Conservation (phyloP, 371 early-diverging fungal species). For the Actinomortierella wolfii region DNA sequence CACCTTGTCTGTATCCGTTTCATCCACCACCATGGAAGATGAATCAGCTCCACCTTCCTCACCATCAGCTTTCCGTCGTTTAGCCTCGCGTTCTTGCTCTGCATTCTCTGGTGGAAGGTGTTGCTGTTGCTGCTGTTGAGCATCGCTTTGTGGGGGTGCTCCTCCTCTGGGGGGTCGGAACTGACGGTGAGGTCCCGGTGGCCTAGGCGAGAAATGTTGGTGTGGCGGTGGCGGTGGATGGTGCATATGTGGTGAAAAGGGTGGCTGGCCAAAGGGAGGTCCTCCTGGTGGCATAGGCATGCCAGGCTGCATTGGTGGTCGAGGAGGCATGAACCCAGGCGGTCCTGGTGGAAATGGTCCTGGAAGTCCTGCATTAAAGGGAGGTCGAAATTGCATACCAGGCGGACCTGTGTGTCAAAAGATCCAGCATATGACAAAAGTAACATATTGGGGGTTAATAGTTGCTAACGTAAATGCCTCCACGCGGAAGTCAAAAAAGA, state of each 20-base stretch:
- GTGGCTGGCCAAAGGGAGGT: background rate
- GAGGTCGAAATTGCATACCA: too few relatives aligned
- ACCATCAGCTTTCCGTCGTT: too few relatives aligned
- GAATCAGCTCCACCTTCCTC: too few relatives aligned
- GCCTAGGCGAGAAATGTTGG: background rate
- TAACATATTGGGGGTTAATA: too few relatives aligned
- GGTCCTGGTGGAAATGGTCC: constrained; percentile 11
- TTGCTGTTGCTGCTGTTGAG: constrained; percentile 10
- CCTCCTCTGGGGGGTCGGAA: constrained; percentile 20
- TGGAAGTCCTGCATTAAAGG: too few relatives aligned
- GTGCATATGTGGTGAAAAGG: constrained; percentile 17
- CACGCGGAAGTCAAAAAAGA: too few relatives aligned
- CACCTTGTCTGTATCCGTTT: background rate
- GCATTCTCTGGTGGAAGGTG: background rate
- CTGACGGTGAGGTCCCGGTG: constrained; percentile 5
- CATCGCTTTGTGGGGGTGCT: constrained; percentile 36
- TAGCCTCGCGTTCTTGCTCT: background rate
- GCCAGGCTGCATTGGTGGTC: constrained; percentile 2
- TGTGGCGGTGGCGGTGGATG: constrained; percentile 18
- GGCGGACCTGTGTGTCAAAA: too few relatives aligned
- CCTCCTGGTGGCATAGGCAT: background rate
- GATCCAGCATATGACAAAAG: too few relatives aligned
- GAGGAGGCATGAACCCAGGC: constrained; percentile 14
- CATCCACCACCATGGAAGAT: background rate
- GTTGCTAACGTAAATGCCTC: too few relatives aligned